These are phyloP conservation scores for Amaranthus tricolor DNA, from an alignment of 179 eudicot genomes.

Conservation along the genomic window DNA sequence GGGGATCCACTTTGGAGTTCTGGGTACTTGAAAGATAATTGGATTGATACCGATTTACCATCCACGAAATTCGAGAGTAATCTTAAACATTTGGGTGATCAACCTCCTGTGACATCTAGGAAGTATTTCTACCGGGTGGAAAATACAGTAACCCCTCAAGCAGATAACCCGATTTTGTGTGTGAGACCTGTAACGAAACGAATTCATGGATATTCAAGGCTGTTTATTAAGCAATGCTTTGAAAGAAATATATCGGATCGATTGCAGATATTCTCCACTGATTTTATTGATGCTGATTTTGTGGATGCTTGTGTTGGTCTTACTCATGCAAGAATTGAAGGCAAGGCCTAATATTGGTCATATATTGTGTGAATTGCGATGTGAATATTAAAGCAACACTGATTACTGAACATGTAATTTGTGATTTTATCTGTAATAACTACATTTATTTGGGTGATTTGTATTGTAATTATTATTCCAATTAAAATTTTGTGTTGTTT, in stretches of 20 bases:
- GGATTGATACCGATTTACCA: conserved; percentile 92
- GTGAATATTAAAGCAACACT: background rate
- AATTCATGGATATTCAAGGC: conserved; percentile 70
- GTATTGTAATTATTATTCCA: background rate
- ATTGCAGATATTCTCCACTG: conserved; percentile 77
- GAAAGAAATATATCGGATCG: conserved; percentile 51
- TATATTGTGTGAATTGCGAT: background rate
- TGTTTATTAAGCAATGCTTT: conserved; percentile 61
- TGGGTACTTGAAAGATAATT: conserved; percentile 72
- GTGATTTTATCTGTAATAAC: background rate
- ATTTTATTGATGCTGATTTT: conserved; percentile 79
- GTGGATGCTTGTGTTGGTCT: conserved; percentile 84
- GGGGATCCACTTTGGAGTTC: conserved; percentile 67
- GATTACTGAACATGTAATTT: background rate
- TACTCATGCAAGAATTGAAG: conserved; percentile 65
- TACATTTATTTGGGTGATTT: conserved; percentile 1
- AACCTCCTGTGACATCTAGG: conserved; percentile 48
- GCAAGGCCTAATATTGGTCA: conserved; percentile 23
- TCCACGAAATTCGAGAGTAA: conserved; percentile 84
- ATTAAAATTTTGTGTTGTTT: background rate
- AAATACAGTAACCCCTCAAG: conserved; percentile 87
- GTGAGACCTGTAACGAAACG: conserved; percentile 77
- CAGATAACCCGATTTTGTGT: conserved; percentile 74
- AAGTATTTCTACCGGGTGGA: conserved; percentile 84
- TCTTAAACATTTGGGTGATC: conserved; percentile 62